Conservation (phyloP, 257 asterid species). For the Lavandula angustifolia region DNA sequence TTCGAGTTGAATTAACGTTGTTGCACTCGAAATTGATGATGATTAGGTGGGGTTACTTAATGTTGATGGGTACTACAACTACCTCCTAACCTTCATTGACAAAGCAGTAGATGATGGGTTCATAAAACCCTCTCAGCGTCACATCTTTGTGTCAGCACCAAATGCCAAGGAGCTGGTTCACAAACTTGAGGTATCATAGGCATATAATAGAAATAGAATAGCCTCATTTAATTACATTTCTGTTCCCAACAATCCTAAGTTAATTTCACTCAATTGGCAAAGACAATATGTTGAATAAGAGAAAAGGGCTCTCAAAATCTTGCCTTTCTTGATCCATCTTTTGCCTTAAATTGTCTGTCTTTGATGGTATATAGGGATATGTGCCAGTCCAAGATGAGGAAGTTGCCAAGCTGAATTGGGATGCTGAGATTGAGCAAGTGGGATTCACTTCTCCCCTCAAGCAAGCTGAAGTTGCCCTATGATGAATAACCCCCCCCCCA, state of each 20-base stretch:
- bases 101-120: slow-evolving; percentile 85
- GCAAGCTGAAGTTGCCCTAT: slow-evolving; percentile 42
- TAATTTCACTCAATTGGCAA: slow-evolving; percentile 41
- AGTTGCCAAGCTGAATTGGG: slow-evolving; percentile 55
- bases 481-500: too few species aligned
- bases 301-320: slow-evolving; percentile 30
- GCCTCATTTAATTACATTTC: background rate
- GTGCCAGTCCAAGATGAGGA: slow-evolving; percentile 54
- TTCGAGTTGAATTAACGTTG: background rate
- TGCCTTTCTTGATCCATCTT: background rate
- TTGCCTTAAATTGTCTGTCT: too few species aligned
- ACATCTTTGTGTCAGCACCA: slow-evolving; percentile 68
- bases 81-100: slow-evolving; percentile 64
- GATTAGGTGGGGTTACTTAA: slow-evolving; percentile 80
- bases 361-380: slow-evolving; percentile 40
- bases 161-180: slow-evolving; percentile 63
- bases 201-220: background rate
- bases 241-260: slow-evolving; percentile 15
- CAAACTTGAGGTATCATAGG: slow-evolving; percentile 57
- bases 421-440: slow-evolving; percentile 37
- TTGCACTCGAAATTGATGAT: background rate
- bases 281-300: slow-evolving; percentile 27
- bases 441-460: slow-evolving; percentile 38
- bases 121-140: slow-evolving; percentile 62
- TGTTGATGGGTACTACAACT: slow-evolving; percentile 73